Evolutionary conservation across 495 filamentous ascomycete species (phyloP).

Genomic region (Annulohypoxylon maeteangense): DNA sequence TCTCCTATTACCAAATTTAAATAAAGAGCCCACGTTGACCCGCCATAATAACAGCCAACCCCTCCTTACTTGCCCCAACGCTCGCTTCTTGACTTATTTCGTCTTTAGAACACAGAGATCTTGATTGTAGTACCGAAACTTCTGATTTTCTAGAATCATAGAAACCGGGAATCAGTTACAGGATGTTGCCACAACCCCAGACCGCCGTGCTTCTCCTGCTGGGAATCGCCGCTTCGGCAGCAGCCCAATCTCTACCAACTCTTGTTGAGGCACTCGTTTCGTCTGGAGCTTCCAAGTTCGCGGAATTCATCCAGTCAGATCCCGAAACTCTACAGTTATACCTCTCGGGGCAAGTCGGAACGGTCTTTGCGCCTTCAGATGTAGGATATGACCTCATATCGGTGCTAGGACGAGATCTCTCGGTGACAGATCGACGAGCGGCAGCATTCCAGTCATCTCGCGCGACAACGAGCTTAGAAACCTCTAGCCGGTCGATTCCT

Average conservation of each 20-base stretch:
- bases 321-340: conserved; percentile 41
- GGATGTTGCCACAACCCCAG: conserved; percentile 3
- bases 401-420: conserved; percentile 2
- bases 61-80: background rate
- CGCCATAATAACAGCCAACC: background rate
- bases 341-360: conserved; percentile 42
- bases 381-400: background rate
- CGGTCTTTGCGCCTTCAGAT: conserved; percentile 50
- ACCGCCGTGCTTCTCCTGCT: conserved; percentile 4
- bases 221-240: conserved; percentile 6
- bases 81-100: conserved; percentile 6
- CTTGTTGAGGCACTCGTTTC: conserved; percentile 36
- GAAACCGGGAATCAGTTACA: conserved; percentile 3
- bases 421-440: background rate
- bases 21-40: conserved; percentile 6
- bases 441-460: conserved; percentile 26
- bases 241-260: conserved; percentile 7
- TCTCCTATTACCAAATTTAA: conserved; percentile 8
- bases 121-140: background rate
- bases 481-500: conserved; percentile 15
- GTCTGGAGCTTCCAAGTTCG: conserved; percentile 47
- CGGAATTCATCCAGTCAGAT: conserved; percentile 45
- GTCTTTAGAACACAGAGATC: background rate
- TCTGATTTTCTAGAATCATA: background rate
- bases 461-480: conserved; percentile 7